These are phyloP conservation scores for Yamadazyma mexicana DNA, from an alignment of 1,139 yeast genomes.

Conservation along the genomic window DNA sequence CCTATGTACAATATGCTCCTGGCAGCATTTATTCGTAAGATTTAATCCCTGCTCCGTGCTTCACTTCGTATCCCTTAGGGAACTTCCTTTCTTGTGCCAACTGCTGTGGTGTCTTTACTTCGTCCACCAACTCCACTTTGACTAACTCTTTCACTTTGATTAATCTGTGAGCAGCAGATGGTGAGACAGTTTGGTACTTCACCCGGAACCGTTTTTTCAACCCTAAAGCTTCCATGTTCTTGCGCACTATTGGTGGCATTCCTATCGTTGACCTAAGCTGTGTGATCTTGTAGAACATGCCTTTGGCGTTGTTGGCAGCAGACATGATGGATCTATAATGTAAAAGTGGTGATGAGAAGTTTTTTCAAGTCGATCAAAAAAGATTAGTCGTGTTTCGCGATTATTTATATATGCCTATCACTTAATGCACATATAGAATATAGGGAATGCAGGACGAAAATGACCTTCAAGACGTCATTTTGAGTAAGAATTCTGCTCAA, in stretches of 20 bases:
- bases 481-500: slow-evolving; percentile 7
- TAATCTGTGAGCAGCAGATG: slow-evolving; percentile 82
- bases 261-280: slow-evolving; percentile 85
- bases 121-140: slow-evolving; percentile 73
- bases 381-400: slow-evolving; percentile 5
- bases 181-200: slow-evolving; percentile 71
- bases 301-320: slow-evolving; percentile 14
- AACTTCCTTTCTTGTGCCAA: slow-evolving; percentile 59
- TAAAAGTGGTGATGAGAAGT: neutral
- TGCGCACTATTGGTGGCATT: slow-evolving; percentile 66
- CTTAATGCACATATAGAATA: neutral
- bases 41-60: slow-evolving; percentile 15
- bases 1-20: slow-evolving; percentile 1
- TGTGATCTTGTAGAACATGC: slow-evolving; percentile 57
- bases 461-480: neutral
- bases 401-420: neutral
- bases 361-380: slow-evolving; percentile 3
- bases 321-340: slow-evolving; percentile 12
- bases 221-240: slow-evolving; percentile 72
- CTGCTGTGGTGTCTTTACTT: slow-evolving; percentile 47
- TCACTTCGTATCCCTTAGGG: slow-evolving; percentile 56
- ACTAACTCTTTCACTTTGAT: slow-evolving; percentile 85
- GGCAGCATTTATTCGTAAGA: slow-evolving; percentile 11
- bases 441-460: slow-evolving; percentile 3
- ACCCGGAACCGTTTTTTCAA: slow-evolving; percentile 72